Base-by-base conservation (phyloP, 768 basidiomycete genomes). In the Phaeotremella skinneri region DNA sequence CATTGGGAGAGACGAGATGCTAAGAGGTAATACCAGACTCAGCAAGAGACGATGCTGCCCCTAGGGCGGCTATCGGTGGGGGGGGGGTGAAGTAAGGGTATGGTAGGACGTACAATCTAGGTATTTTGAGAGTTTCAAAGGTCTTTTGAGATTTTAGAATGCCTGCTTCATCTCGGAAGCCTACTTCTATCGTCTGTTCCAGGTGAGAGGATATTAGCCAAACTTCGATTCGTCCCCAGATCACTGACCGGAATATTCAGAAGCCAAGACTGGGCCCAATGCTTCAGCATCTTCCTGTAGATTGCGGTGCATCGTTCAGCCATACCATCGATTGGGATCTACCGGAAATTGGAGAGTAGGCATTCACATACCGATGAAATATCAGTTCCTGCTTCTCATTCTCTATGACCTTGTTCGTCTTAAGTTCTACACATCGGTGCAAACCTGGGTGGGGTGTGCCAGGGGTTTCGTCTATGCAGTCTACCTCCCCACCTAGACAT, bases 221-320 rank as follows among this genome's bases (percentile, higher is more conserved):
- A 17, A 17, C 7, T 37, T 37, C 7, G 21, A 39, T 30, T 11
- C n/a, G 4, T 41, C 7, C 9, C 4, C 5, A 51, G 9, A 17
- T 11, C 41, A 58, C 70, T 57, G 31, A 74, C 73, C 4, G 78
- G 76, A 17, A 77, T 63, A 17, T 75, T 75, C 3, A 78, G 56
- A n/a, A 78, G 55, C 59, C 70, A 76, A n/a, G 69, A 73, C 30
- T 78, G 78, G 6, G 78, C 78, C 78, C 78, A 78, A 52, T 77
- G 76, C 51, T 77, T 77, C 39, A 78, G 68, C 45, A 78, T 50
- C 51, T 78, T 78, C 30, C 75, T 74, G 50, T 11, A 26, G 34
- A 25, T 17, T 27, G 21, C 21, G 9, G 13, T 45, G n/a, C n/a
- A n/a, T 13, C 2, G 14, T 49, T 53, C 58, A 60, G 55, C 59